Evolutionary conservation across 208 protist genomes (phyloP).

Genomic region (Acanthamoeba castellanii): DNA sequence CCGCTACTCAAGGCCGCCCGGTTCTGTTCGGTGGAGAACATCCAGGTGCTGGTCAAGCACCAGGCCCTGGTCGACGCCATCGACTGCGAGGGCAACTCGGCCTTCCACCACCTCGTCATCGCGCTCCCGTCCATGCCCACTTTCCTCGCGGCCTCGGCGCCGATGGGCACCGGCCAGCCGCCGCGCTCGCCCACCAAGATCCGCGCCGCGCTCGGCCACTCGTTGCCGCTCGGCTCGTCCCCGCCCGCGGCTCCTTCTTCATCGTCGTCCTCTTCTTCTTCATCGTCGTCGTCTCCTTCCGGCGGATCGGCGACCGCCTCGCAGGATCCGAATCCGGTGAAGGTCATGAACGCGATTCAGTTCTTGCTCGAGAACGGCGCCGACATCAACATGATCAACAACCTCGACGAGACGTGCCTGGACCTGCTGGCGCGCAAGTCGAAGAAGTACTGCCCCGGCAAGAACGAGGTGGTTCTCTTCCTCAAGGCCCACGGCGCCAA

Average conservation of each 20-base stretch:
- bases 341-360: conserved; percentile 37
- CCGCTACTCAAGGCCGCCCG: conserved; percentile 33
- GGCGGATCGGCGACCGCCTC: not conserved
- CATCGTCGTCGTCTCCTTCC: not conserved
- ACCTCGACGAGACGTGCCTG: conserved; percentile 20
- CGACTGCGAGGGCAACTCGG: conserved; percentile 36
- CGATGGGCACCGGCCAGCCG: not conserved
- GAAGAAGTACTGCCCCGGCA: conserved; percentile 57
- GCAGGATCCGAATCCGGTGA: not conserved
- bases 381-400: conserved; percentile 66
- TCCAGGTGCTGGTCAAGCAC: conserved; percentile 12
- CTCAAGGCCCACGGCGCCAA: conserved; percentile 40
- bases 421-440: conserved; percentile 46
- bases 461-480: not conserved
- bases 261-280: not conserved
- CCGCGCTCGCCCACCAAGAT: conserved; percentile 31
- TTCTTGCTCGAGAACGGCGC: not conserved
- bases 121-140: not conserved
- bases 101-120: conserved; percentile 17
- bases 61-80: conserved; percentile 10
- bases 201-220: not conserved
- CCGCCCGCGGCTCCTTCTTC: not conserved
- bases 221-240: not conserved
- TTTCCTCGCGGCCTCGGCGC: not conserved
- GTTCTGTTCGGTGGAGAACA: conserved; percentile 19